Evolutionary conservation across 2,329 filamentous ascomycete species (phyloP).

Genomic region (Corinectria fuckeliana): DNA sequence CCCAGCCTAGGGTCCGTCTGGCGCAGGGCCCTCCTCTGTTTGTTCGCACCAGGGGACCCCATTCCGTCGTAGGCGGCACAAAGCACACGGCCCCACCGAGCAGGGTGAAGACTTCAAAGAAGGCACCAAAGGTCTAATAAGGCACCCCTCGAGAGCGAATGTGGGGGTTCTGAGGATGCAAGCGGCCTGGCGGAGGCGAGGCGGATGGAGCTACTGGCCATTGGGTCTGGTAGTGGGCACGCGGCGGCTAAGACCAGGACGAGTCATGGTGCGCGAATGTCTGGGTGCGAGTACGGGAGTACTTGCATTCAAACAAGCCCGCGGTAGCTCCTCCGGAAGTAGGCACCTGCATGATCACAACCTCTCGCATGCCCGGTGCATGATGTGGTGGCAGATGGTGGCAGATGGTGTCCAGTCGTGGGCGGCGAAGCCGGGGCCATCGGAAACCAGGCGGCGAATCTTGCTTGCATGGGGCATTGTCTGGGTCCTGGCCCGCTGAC

Average conservation of each 20-base stretch:
- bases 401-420: slow-evolving; percentile 32
- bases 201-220: slow-evolving; percentile 2
- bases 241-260: slow-evolving; percentile 17
- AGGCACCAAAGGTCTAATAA: no score
- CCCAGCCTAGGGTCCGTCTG: slow-evolving; percentile 17
- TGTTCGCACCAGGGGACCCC: slow-evolving; percentile 19
- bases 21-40: slow-evolving; percentile 21
- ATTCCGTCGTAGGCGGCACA: slow-evolving; percentile 27
- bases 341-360: slow-evolving; percentile 39
- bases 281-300: not conserved
- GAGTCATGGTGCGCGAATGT: slow-evolving; percentile 16
- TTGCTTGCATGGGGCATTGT: slow-evolving; percentile 30
- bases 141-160: slow-evolving; percentile 11
- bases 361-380: slow-evolving; percentile 30
- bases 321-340: slow-evolving; percentile 20
- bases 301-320: not conserved
- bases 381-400: slow-evolving; percentile 32
- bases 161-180: slow-evolving; percentile 18
- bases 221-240: not conserved
- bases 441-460: slow-evolving; percentile 35
- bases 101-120: slow-evolving; percentile 9
- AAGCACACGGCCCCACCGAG: slow-evolving; percentile 22
- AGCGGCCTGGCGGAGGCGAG: slow-evolving; percentile 9
- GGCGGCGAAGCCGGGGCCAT: slow-evolving; percentile 32
- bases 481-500: slow-evolving; percentile 22